Evolutionary conservation across 768 basidiomycete genomes (phyloP).

Genomic region (Psilocybe sp.): DNA sequence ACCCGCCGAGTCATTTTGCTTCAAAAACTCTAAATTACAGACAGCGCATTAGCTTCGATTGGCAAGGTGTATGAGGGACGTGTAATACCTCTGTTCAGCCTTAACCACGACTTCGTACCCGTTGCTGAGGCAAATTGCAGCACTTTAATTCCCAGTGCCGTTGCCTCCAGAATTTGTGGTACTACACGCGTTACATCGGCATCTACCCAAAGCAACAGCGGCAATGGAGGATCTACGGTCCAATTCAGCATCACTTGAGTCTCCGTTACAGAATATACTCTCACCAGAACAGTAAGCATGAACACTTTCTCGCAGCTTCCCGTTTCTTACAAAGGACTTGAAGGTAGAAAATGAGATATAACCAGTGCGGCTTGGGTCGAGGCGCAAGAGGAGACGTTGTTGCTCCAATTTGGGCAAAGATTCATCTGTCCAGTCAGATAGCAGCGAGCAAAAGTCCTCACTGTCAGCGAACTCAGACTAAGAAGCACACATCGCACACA

Average conservation of each 20-base stretch:
- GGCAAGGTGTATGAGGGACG: neutral
- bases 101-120: slow-evolving; percentile 1
- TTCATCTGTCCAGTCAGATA: slow-evolving; percentile 4
- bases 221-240: slow-evolving; percentile 1
- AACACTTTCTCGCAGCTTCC: slow-evolving; percentile 4
- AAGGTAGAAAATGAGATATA: slow-evolving; percentile 7
- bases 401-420: neutral
- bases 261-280: neutral
- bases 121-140: slow-evolving; percentile 3
- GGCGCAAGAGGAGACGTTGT: slow-evolving; percentile 1
- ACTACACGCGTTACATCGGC: neutral
- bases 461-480: slow-evolving; percentile 5
- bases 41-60: neutral
- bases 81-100: neutral
- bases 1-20: neutral
- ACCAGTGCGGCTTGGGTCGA: slow-evolving; percentile 2
- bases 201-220: slow-evolving; percentile 4
- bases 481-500: neutral
- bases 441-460: slow-evolving; percentile 1
- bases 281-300: slow-evolving; percentile 4
- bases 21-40: slow-evolving; percentile 1
- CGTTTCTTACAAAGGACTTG: slow-evolving; percentile 2
- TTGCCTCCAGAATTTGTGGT: neutral
- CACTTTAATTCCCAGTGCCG: neutral
- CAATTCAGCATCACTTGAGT: neutral